Evolutionary conservation across 2,329 filamentous ascomycete species (phyloP).

Genomic region (Fusarium sp.): DNA sequence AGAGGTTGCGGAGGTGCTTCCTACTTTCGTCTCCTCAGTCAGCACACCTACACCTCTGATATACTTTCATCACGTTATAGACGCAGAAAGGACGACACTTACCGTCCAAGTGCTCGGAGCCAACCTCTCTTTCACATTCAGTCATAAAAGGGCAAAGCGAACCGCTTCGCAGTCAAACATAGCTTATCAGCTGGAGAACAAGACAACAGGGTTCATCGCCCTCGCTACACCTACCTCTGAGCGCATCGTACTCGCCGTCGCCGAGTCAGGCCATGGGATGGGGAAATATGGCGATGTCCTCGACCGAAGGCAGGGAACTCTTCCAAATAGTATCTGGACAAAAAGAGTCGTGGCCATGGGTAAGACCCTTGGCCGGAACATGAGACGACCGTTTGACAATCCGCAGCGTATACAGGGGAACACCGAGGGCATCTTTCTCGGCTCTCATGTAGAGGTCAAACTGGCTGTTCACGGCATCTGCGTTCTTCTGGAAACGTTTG

Average conservation of each 20-base stretch:
- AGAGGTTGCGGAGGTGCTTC: conserved; percentile 12
- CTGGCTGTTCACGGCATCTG: conserved; percentile 49
- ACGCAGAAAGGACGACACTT: conserved; percentile 38
- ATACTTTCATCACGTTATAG: conserved; percentile 48
- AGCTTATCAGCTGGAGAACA: conserved; percentile 33
- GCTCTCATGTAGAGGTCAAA: conserved; percentile 54
- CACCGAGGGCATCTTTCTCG: conserved; percentile 44
- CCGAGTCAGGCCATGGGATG: conserved; percentile 49
- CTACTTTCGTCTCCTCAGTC: conserved; percentile 40
- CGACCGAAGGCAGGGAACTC: conserved; percentile 31
- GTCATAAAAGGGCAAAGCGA: conserved; percentile 39
- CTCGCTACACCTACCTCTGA: conserved; percentile 27
- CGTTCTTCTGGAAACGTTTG: conserved; percentile 42
- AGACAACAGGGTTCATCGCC: conserved; percentile 48
- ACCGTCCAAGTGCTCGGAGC: conserved; percentile 47
- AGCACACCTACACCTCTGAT: conserved; percentile 23
- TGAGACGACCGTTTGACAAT: conserved; percentile 45
- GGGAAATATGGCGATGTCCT: conserved; percentile 45
- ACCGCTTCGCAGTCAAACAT: conserved; percentile 8
- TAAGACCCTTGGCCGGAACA: conserved; percentile 42
- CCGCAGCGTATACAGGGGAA: not conserved
- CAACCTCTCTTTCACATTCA: conserved; percentile 45
- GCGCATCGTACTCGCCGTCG: conserved; percentile 45
- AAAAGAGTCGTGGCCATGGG: conserved; percentile 45
- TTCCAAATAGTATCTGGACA: conserved; percentile 48